Base-by-base conservation (phyloP, 805 yeast species). In the Schwanniomyces sp. region DNA sequence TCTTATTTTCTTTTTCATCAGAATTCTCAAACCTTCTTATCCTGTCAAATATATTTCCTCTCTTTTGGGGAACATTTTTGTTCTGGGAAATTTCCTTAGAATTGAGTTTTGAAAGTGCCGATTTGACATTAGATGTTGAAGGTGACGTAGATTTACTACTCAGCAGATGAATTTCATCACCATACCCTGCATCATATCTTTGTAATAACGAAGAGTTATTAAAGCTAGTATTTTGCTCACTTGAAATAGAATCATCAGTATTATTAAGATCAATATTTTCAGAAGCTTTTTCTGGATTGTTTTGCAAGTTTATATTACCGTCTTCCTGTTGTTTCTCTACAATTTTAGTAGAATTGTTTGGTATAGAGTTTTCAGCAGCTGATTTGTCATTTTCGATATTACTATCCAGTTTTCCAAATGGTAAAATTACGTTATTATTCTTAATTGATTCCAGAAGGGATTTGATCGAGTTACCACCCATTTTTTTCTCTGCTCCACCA, bases 21-120 rank as follows among this genome's bases (percentile, higher is more conserved):
- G 69, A 61, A 34, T 55, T 59, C 50, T 70, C 75, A 49, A 69
- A 71, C 44, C 68, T 69, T 50, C 61, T 67, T 17, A 71, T 69
- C 52, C 63, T 66, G 47, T 70, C 74, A 45, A 68, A 55, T 12
- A 71, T 67, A 45, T 55, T 58, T 14, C 50, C 49, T 32, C 43
- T 54, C 28, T 46, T 51, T 12, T 55, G 44, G 45, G 58, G 66
- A 32, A 7, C 7, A 32, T 14, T 32, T 12, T 32, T 16, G 52
- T 49, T 48, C 16, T 49, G 56, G 16, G 58, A 49, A 44, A 18
- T 51, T 10, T 59, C 63, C 18, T 52, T 48, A 11, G 50, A 48
- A 24, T 60, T 55, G 32, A 64, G 56, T 46, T 62, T 66, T 4
- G 62, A 53, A 8, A 72, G 64, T 41, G 66, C 54, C 3, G 67